Base-by-base conservation (phyloP, 805 yeast species). In the Candida fluviatilis region DNA sequence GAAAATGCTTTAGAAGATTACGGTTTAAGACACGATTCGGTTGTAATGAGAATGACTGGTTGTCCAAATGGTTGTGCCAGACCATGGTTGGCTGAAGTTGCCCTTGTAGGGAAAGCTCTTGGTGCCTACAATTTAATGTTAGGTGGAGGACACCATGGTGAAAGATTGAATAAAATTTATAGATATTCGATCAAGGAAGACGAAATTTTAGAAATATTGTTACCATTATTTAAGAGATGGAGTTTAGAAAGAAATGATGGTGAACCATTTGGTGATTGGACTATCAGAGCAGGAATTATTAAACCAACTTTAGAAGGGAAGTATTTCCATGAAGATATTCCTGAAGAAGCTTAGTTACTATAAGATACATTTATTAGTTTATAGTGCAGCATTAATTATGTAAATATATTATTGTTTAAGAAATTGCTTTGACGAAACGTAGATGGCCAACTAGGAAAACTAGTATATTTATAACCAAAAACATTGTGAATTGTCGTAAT, bases 51-150 rank as follows among this genome's bases (percentile, higher is more conserved):
- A 71, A 90, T 91, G 97, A 91, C 97, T 21, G 98, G 98, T 40
- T 91, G 98, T 75, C 97, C 97, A 39, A 91, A 91, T 62, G 98
- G 98, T 50, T 91, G 98, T 72, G 93, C 98, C 17, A 81, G 98
- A 63, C 98, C 98, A 19, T 91, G 97, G 97, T 68, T 91, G 36
- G 98, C 97, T 4, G 98, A 91, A 62, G 80, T 91, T 41, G 98
- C 97, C 0, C 73, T 89, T 42, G 95, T 91, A 41, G 98, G 98
- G 61, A 91, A 91, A 62, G 96, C 98, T 0, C 80, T 75, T 47
- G 95, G 95, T 37, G 89, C 95, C 13, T 91, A 91, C 66, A 91
- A 91, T 64, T 74, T 91, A 64, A 74, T 90, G 87, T 73, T 91
- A 49, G 98, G 98, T 51, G 98, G 98, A 58, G 96, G 96, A 28